These are phyloP conservation scores for Alternaria sp. DNA, from an alignment of 2,329 filamentous ascomycete genomes.

Conservation along the genomic window DNA sequence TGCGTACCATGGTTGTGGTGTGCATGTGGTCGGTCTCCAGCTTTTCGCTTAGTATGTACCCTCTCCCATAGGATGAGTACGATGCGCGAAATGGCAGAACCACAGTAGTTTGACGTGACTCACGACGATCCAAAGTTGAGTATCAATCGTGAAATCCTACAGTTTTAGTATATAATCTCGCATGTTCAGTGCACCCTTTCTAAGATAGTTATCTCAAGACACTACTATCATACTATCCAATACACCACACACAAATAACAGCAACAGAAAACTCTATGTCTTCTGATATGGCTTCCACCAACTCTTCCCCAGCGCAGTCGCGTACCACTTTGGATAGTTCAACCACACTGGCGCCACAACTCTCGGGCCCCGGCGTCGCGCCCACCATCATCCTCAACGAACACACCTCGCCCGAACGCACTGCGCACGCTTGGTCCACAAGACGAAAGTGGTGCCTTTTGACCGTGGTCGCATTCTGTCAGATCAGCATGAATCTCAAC, in stretches of 20 bases:
- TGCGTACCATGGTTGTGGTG: background rate
- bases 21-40: background rate
- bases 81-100: background rate
- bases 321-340: background rate
- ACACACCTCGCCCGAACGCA: slow-evolving; percentile 14
- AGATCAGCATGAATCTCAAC: slow-evolving; percentile 62
- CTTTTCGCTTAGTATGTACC: background rate
- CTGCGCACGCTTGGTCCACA: slow-evolving; percentile 53
- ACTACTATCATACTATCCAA: background rate
- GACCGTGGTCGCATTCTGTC: slow-evolving; percentile 59
- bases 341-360: background rate
- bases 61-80: background rate
- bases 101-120: background rate
- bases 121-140: background rate
- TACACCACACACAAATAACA: background rate
- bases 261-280: background rate
- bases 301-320: background rate
- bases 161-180: background rate
- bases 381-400: background rate
- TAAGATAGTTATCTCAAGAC: background rate
- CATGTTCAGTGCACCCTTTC: background rate
- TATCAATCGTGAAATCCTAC: background rate
- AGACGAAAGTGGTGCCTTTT: slow-evolving; percentile 62
- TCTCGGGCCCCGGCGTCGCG: background rate
- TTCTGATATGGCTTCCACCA: background rate